Evolutionary conservation across 345 rosid genomes (phyloP), one percentile per base, ranked within the genome.

Genomic region (Camelina sativa): DNA sequence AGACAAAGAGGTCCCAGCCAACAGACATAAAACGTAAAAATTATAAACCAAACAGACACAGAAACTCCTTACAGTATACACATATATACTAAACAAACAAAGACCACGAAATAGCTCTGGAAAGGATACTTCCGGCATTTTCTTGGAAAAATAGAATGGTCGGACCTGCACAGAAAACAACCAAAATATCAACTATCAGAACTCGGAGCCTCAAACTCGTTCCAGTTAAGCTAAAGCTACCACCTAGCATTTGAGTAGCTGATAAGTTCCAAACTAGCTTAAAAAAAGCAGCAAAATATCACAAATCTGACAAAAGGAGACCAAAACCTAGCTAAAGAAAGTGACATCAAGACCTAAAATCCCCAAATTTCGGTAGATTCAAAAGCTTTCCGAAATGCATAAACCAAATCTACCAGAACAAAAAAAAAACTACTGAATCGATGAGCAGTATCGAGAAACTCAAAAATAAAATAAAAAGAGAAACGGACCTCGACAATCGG

Each of bases 81-180:
- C 1, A 62, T 15, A 69, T 2, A 28, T 19, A 17, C 17, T 17
- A 10, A 60, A 43, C 32, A 28, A 52, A 60, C 28, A 75, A 32
- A 69, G 19, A 55, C 25, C 50, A 65, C 41, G 23, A 34, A 66
- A 65, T 51, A 60, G 55, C 9, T 79, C 32, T 30, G 4, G 22
- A 62, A 70, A 95, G 92, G 98, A 95, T 95, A 92, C 99, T 95
- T 81, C 99, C 99, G 4, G 99, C 99, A 84, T 95, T 95, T 82
- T 95, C 99, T 82, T 95, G 98, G 82, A 94, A 95, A 83, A 92
- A 95, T 72, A 95, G 75, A 80, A 95, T 81, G 20, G 99, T 95
- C 56, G 99, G 99, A 79, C 99, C 99, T 95, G 97, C 81, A 91
- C 58, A 22, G 74, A 7, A 34, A 34, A 7, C 0, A 34, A 34